Base-by-base conservation (phyloP, 345 rosid species). In the Cardamine occulta region DNA sequence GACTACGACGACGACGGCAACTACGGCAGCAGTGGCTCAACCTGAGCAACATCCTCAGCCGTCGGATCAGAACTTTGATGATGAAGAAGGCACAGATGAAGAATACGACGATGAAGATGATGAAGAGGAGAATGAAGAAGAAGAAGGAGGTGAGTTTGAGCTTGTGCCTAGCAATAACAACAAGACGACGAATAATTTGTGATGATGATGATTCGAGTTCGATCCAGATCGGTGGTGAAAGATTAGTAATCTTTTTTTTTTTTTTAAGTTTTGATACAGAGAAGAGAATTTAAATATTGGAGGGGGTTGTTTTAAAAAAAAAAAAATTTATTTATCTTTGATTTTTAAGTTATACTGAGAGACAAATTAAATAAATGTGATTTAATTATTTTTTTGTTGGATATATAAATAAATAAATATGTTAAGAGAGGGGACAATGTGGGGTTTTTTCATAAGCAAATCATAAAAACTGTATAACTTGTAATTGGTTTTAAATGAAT, bases 61-160 rank as follows among this genome's bases (percentile, higher is more conserved):
- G 68, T 66, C 13, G 44, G 81, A 53, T 53, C 70, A 67, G 29
- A 67, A 52, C 42, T 78, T 52, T 73, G 77, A 70, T 0, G 86
- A 86, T 0, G 86, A 86, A 3, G 89, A 88, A 13, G 84, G 82
- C 0, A 78, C 78, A 2, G 78, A 67, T 1, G 70, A 66, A 53
- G 77, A 66, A 1, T 73, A 79, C 4, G 81, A 58, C 2, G 84
- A 86, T 29, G 86, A 60, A 6, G 74, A 78, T 18, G 81, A 79
- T 0, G 88, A 84, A 23, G 89, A 82, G 15, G 84, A 84, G 24
- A 88, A 84, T 12, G 88, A 78, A 80, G 87, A 45, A n/a, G 89
- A 84, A 15, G 88, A 76, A 80, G 86, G 79, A 11, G 84, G 84
- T 47, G 89, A 74, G 61, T 88, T 84, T 64, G 93, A 86, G 79